Percentiles rank a stretch among this genome's conserved stretches.
These are phyloP conservation scores for Aspergillus uvarum DNA, from an alignment of 2,329 filamentous ascomycete species.

Conservation along the genomic window DNA sequence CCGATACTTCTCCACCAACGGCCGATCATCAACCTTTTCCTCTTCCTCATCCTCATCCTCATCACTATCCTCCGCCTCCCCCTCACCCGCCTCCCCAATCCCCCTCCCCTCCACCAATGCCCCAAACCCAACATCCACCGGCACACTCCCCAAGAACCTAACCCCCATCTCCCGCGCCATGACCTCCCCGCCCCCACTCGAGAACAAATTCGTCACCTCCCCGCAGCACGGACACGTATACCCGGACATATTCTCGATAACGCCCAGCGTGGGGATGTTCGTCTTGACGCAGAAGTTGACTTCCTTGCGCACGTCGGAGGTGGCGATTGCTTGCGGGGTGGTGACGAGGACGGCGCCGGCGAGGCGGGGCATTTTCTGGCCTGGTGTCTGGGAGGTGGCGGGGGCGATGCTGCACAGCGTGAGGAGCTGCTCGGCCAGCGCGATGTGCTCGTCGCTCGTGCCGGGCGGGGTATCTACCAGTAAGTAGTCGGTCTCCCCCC, in stretches of 20 bases:
- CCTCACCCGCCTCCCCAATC: conserved; percentile 27
- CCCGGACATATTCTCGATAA: conserved; percentile 87
- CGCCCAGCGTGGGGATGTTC: conserved; percentile 74
- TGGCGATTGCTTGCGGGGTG: conserved; percentile 90
- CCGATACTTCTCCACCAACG: conserved; percentile 45
- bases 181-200: conserved; percentile 79
- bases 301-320: conserved; percentile 91
- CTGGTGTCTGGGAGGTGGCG: conserved; percentile 24
- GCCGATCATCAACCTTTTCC: conserved; percentile 28
- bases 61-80: conserved; percentile 26
- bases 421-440: conserved; percentile 81
- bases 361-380: conserved; percentile 57
- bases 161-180: conserved; percentile 88
- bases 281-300: conserved; percentile 91
- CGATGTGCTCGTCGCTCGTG: conserved; percentile 96
- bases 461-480: conserved; percentile 95
- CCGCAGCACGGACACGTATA: conserved; percentile 60
- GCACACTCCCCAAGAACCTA: conserved; percentile 79
- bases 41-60: conserved; percentile 12
- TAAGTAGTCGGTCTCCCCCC: conserved; percentile 83
- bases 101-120: conserved; percentile 70
- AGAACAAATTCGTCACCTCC: conserved; percentile 92
- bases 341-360: conserved; percentile 92
- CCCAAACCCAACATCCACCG: conserved; percentile 91
- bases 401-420: conserved; percentile 31